These are phyloP conservation scores for Diddensiella santjacobensis DNA, from an alignment of 805 yeast species.

Conservation along the genomic window DNA sequence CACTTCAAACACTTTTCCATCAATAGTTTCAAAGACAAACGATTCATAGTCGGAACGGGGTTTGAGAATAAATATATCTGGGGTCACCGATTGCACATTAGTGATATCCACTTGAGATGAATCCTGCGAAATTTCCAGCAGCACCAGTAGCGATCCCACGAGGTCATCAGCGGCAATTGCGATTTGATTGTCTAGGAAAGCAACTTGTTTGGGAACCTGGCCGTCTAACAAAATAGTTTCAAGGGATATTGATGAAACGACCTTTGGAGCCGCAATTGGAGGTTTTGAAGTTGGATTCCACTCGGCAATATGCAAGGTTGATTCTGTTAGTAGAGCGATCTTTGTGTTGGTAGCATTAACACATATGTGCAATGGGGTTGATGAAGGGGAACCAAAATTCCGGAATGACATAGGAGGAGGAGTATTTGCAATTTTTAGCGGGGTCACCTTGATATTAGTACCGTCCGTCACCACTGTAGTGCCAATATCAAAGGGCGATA, in stretches of 20 bases:
- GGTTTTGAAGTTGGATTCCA: constrained; percentile 25
- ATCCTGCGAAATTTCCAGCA: background rate
- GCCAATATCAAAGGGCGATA: constrained; percentile 69
- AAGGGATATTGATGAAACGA: constrained; percentile 11
- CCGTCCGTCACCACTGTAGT: constrained; percentile 83
- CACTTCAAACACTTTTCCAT: constrained; percentile 39
- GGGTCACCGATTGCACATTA: constrained; percentile 38
- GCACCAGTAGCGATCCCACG: constrained; percentile 7
- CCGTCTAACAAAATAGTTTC: constrained; percentile 7
- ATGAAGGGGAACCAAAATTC: constrained; percentile 49
- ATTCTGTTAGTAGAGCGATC: constrained; percentile 55
- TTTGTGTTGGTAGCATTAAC: constrained; percentile 54
- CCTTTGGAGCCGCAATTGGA: constrained; percentile 15
- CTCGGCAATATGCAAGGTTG: constrained; percentile 44
- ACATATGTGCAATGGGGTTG: constrained; percentile 62
- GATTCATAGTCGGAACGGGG: constrained; percentile 42
- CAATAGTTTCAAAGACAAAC: constrained; percentile 57
- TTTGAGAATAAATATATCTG: constrained; percentile 55
- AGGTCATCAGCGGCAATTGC: constrained; percentile 47
- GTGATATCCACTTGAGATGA: background rate
- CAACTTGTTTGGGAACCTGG: constrained; percentile 49
- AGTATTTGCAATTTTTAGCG: constrained; percentile 76
- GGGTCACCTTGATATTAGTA: constrained; percentile 63
- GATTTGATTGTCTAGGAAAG: constrained; percentile 50
- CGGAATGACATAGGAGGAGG: constrained; percentile 92